Base-by-base conservation (phyloP, 2,329 filamentous ascomycete genomes). In the Colletotrichum caudatum region DNA sequence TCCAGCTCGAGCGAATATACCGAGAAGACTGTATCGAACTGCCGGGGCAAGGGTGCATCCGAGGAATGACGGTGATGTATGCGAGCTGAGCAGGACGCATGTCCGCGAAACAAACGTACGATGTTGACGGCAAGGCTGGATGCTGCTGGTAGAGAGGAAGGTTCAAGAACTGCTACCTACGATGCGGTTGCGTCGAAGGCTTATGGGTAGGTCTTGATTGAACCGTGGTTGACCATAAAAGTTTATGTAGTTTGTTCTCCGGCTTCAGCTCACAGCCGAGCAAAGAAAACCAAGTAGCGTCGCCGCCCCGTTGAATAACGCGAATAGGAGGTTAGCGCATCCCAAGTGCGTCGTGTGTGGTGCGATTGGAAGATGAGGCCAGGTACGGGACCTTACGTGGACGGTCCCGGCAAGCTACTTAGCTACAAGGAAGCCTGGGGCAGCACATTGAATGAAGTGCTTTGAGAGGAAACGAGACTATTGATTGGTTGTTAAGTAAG, bases 1-100 rank as follows among this genome's bases (percentile, higher is more conserved):
- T 39, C 41, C 58, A 58, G 66, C 44, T 62, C 41, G 58, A 35
- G 60, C 16, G 41, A 64, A n/a, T 39, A 9, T 46, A 60, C 26
- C 18, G 44, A 3, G n/a, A 18, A 44, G 44, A 37, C n/a, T 8
- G 33, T 29, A 23, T 44, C 29, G 51, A 63, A 37, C 37, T 29
- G 26, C 29, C 23, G 26, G 26, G 33, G 23, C 26, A 41, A 53
- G 46, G 16, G 16, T n/a, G 50, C 51, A 26, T 37, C 35, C 51
- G 53, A 54, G 53, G 66, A 46, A 26, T 11, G 26, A 53, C 37
- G 18, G 23, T 33, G 35, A 26, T 64, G 20, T 54, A 11, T 9
- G 37, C 37, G 18, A 33, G 16, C 37, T 41, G 50, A 26, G 8
- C 51, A 46, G 14, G 35, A 37, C 50, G 23, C 61, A 56, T 64